These are phyloP conservation scores for Pythium dissotocum DNA, from an alignment of 352 stramenopile species.

Conservation along the genomic window DNA sequence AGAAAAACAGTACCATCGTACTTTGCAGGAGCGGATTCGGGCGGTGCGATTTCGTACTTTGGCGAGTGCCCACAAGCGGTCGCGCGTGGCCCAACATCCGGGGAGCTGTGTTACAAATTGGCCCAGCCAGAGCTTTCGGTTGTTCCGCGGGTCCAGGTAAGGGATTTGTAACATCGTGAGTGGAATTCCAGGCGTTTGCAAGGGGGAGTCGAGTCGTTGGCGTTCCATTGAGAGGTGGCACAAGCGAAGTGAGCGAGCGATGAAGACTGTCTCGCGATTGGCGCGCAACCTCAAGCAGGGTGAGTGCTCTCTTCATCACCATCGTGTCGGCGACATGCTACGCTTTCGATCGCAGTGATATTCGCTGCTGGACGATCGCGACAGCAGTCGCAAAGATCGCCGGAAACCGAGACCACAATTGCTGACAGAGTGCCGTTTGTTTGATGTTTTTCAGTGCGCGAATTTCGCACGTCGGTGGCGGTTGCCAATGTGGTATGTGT, in stretches of 20 bases:
- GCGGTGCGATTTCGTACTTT: slow-evolving; percentile 13
- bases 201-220: slow-evolving; percentile 24
- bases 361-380: not conserved
- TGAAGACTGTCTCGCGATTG: slow-evolving; percentile 33
- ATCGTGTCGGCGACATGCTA: not conserved
- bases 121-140: slow-evolving; percentile 7
- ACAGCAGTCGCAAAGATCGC: slow-evolving; percentile 6
- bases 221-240: slow-evolving; percentile 18
- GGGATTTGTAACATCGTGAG: slow-evolving; percentile 29
- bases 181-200: slow-evolving; percentile 13
- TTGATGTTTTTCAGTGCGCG: slow-evolving; percentile 18
- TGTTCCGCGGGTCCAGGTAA: slow-evolving; percentile 19
- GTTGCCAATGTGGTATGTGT: slow-evolving; percentile 32
- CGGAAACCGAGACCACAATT: not conserved
- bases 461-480: slow-evolving; percentile 31
- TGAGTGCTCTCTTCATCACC: not conserved
- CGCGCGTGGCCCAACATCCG: slow-evolving; percentile 11
- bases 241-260: slow-evolving; percentile 2
- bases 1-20: slow-evolving; percentile 11
- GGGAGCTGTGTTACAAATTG: slow-evolving; percentile 30
- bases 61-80: not conserved
- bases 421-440: not conserved
- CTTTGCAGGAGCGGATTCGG: slow-evolving; percentile 3
- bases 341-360: slow-evolving; percentile 10
- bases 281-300: slow-evolving; percentile 34